These are phyloP conservation scores for Akebia trifoliata DNA, from an alignment of 164 flowering plant genomes.

Conservation along the genomic window DNA sequence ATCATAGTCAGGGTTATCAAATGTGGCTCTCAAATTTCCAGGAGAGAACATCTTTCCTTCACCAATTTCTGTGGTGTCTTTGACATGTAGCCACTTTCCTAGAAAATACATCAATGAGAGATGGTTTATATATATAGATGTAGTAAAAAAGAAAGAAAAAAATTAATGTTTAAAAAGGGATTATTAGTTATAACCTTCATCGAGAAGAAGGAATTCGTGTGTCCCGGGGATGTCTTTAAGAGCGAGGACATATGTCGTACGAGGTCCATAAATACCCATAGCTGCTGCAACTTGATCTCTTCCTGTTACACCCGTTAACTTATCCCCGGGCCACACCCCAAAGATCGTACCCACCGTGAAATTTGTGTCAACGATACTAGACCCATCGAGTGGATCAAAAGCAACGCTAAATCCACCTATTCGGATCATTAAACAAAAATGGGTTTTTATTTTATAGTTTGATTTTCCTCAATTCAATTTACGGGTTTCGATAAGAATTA, in stretches of 20 bases:
- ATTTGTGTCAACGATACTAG: constrained; percentile 96
- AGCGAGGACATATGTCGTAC: constrained; percentile 92
- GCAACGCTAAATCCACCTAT: constrained; percentile 97
- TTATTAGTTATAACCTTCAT: constrained; percentile 59
- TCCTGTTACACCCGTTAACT: constrained; percentile 81
- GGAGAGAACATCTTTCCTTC: constrained; percentile 98
- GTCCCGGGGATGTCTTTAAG: constrained; percentile 87
- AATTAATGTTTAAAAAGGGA: not conserved
- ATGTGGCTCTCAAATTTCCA: constrained; percentile 95
- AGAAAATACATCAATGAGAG: constrained; percentile 6
- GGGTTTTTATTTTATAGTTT: not conserved
- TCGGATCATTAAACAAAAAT: not conserved
- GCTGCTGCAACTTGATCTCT: constrained; percentile 95
- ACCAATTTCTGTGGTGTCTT: constrained; percentile 81
- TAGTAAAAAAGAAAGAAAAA: not conserved
- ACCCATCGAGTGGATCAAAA: constrained; percentile 96
- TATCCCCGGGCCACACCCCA: constrained; percentile 99
- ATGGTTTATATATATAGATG: not conserved
- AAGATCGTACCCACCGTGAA: constrained; percentile 98
- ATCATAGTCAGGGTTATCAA: constrained; percentile 73
- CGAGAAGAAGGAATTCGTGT: constrained; percentile 92
- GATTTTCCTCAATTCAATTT: not conserved
- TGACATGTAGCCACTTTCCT: constrained; percentile 99
- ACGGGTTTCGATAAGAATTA: not conserved
- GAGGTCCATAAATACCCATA: constrained; percentile 94